A percentile compares a stretch with the other conserved stretches of the same genome.
Evolutionary conservation across 202 grass and related monocot species (phyloP).

Genomic region (Musa balbisiana): DNA sequence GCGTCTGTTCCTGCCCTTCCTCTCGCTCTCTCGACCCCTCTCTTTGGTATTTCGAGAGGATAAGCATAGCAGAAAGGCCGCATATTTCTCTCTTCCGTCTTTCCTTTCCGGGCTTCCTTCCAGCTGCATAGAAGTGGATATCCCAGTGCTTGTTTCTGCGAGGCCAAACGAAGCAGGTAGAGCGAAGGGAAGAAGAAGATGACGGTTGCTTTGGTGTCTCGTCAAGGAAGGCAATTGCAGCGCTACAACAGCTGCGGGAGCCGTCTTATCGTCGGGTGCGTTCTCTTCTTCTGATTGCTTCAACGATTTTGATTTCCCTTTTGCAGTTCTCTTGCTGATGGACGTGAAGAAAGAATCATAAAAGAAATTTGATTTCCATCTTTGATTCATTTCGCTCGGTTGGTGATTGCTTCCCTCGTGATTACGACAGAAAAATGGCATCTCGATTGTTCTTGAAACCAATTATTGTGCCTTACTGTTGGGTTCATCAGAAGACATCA

Average conservation of each 20-base stretch:
- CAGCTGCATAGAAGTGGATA: too few relatives aligned
- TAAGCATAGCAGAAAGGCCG: too few relatives aligned
- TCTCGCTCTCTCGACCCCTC: too few relatives aligned
- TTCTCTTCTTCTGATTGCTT: neutral
- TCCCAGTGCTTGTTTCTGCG: too few relatives aligned
- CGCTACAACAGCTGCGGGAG: slow-evolving; percentile 11
- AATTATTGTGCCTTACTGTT: neutral
- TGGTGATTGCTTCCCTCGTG: too few relatives aligned
- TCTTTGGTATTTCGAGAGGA: too few relatives aligned
- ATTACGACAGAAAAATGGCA: neutral
- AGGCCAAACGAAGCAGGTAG: neutral
- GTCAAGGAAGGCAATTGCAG: slow-evolving; percentile 20
- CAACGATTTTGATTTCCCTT: neutral
- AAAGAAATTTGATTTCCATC: neutral
- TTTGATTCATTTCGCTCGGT: too few relatives aligned
- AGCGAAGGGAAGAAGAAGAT: neutral
- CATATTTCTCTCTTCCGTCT: too few relatives aligned
- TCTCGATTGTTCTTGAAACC: neutral
- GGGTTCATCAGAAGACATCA: neutral
- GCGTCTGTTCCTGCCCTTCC: too few relatives aligned
- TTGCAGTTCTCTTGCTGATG: neutral
- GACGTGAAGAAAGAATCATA: too few relatives aligned
- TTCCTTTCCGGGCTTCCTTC: too few relatives aligned
- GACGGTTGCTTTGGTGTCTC: slow-evolving; percentile 16
- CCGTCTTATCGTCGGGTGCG: slow-evolving; percentile 19